These are phyloP conservation scores for Pestalotiopsis sp. DNA, from an alignment of 2,329 filamentous ascomycete genomes.

Conservation along the genomic window DNA sequence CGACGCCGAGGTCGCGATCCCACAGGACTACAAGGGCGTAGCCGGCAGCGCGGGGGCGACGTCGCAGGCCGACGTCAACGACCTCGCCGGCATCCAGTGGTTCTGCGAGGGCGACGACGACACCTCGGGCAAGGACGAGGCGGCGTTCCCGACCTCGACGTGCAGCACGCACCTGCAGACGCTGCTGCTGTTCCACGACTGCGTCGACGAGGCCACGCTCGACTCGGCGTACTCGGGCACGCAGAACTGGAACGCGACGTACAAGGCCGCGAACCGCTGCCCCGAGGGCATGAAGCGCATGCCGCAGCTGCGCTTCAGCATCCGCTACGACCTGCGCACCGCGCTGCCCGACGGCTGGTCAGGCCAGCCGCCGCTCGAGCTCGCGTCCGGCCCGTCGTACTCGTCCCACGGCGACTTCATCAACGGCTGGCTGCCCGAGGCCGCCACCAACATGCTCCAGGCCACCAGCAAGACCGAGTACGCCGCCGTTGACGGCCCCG, in stretches of 20 bases:
- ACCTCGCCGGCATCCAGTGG: slow-evolving; percentile 25
- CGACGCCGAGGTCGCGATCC: slow-evolving; percentile 22
- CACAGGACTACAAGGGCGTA: slow-evolving; percentile 30
- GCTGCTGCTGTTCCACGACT: slow-evolving; percentile 51
- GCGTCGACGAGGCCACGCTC: slow-evolving; percentile 35
- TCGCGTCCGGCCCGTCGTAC: slow-evolving; percentile 39
- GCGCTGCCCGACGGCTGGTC: slow-evolving; percentile 41
- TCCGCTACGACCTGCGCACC: slow-evolving; percentile 45
- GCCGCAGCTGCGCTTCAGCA: slow-evolving; percentile 45
- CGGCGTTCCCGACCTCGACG: slow-evolving; percentile 72
- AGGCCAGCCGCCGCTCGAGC: slow-evolving; percentile 40
- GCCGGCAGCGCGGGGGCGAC: slow-evolving; percentile 42
- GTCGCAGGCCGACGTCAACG: slow-evolving; percentile 36
- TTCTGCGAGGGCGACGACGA: slow-evolving; percentile 23
- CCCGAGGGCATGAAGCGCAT: slow-evolving; percentile 42
- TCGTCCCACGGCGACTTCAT: slow-evolving; percentile 49
- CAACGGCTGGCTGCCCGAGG: slow-evolving; percentile 45
- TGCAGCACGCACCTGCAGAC: slow-evolving; percentile 63
- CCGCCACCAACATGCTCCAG: slow-evolving; percentile 41
- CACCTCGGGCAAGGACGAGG: slow-evolving; percentile 56
- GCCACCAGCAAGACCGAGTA: slow-evolving; percentile 25
- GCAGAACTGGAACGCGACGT: slow-evolving; percentile 9
- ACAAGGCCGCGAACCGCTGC: slow-evolving; percentile 30
- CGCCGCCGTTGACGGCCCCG: slow-evolving; percentile 13
- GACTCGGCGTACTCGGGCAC: slow-evolving; percentile 35